Conservation (phyloP, 164 flowering plant genomes). For the Hamamelis virginiana region DNA sequence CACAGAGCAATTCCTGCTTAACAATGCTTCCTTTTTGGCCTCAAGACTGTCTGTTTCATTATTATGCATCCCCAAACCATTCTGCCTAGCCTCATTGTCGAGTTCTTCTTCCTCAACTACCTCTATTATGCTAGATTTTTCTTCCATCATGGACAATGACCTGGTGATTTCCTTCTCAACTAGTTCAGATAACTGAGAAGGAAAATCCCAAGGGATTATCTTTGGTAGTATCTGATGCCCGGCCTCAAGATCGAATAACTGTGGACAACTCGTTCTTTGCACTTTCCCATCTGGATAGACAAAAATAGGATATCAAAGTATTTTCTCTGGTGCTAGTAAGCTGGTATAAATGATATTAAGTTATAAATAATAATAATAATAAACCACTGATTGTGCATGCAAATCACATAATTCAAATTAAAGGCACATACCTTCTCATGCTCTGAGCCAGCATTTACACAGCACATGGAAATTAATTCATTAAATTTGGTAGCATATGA, state of each 20-base stretch:
- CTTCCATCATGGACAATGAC: constrained; percentile 42
- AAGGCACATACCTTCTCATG: not conserved
- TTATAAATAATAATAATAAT: not conserved
- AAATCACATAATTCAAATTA: not conserved
- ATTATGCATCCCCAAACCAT: constrained; percentile 18
- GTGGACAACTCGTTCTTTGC: constrained; percentile 29
- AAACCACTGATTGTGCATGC: not conserved
- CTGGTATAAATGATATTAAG: not conserved
- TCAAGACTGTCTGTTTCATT: constrained; percentile 29
- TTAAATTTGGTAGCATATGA: too few species aligned
- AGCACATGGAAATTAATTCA: too few species aligned
- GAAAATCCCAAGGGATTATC: constrained; percentile 59
- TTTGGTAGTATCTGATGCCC: constrained; percentile 60
- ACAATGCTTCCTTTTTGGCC: constrained; percentile 69
- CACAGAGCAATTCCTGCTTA: constrained; percentile 40
- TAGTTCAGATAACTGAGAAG: constrained; percentile 65
- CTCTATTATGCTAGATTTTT: constrained; percentile 21
- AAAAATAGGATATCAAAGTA: constrained; percentile 7
- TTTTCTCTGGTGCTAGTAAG: not conserved
- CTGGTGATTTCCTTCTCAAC: constrained; percentile 65
- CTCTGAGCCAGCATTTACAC: too few species aligned
- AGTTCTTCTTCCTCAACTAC: constrained; percentile 35
- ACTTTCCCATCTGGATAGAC: constrained; percentile 37
- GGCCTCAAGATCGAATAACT: constrained; percentile 60
- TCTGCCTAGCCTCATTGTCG: constrained; percentile 18